Evolutionary conservation across 352 stramenopile genomes (phyloP).

Genomic region (Phytophthora sp.): DNA sequence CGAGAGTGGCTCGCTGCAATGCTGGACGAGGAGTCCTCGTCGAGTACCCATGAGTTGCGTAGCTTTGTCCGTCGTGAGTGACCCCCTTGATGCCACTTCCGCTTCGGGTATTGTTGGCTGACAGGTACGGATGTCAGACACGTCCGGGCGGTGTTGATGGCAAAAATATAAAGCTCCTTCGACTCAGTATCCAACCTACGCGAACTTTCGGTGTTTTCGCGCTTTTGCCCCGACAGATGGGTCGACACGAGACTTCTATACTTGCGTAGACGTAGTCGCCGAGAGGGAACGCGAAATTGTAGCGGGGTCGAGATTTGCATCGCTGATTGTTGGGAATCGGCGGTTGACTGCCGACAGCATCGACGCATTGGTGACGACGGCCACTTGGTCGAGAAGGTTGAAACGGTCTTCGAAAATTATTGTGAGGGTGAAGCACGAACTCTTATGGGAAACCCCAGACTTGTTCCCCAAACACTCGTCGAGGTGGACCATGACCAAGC

Average conservation of each 20-base stretch:
- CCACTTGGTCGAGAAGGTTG: conserved; percentile 3
- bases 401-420: neutral
- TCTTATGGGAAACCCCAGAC: neutral
- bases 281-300: conserved; percentile 32
- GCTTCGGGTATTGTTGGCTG: too few species aligned
- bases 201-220: conserved; percentile 22
- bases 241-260: neutral
- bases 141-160: too few species aligned
- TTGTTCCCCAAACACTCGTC: conserved; percentile 27
- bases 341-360: conserved; percentile 1
- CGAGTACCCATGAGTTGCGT: conserved; percentile 23
- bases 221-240: neutral
- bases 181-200: too few species aligned
- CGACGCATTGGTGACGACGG: neutral
- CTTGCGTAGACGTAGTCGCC: conserved; percentile 1
- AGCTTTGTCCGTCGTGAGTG: conserved; percentile 23
- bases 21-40: conserved; percentile 2
- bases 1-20: conserved; percentile 4
- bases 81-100: conserved; percentile 21
- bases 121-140: too few species aligned
- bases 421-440: neutral
- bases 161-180: too few species aligned
- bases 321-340: conserved; percentile 24
- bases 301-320: conserved; percentile 32
- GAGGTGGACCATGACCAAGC: conserved; percentile 2